These are phyloP conservation scores for Dictyostelium capitatum DNA, from an alignment of 78 protist species.

Conservation along the genomic window DNA sequence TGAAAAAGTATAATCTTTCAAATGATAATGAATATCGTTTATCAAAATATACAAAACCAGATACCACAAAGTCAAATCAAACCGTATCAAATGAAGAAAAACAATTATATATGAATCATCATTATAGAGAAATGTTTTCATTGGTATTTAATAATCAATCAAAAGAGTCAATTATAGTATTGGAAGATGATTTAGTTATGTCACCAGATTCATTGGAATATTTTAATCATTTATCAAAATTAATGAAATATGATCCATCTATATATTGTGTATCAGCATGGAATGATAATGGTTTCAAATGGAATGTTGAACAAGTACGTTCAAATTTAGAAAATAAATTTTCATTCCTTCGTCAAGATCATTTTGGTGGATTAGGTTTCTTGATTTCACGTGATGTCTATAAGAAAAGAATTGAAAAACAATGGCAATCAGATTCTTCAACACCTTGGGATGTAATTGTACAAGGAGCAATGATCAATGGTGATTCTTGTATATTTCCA, in stretches of 20 bases:
- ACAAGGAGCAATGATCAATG: slow-evolving; percentile 13
- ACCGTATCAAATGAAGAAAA: slow-evolving; percentile 6
- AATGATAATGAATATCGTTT: background rate
- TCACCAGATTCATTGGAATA: slow-evolving; percentile 90
- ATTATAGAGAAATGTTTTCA: slow-evolving; percentile 1
- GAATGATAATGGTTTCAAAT: slow-evolving; percentile 92
- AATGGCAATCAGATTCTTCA: background rate
- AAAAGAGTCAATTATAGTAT: background rate
- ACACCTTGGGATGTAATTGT: slow-evolving; percentile 63
- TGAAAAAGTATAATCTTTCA: slow-evolving; percentile 5
- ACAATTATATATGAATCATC: slow-evolving; percentile 9
- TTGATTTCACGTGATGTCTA: background rate
- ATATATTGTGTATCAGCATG: slow-evolving; percentile 90
- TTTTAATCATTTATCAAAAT: slow-evolving; percentile 60
- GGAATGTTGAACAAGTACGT: background rate
- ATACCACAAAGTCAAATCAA: background rate
- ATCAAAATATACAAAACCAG: background rate
- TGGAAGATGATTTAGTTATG: slow-evolving; percentile 88
- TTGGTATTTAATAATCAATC: background rate
- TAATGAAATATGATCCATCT: slow-evolving; percentile 81
- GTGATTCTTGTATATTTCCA: slow-evolving; percentile 55
- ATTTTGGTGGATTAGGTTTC: slow-evolving; percentile 75
- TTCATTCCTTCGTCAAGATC: slow-evolving; percentile 38
- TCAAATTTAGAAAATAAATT: background rate
- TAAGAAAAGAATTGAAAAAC: slow-evolving; percentile 6